Percentiles rank a stretch among this genome's conserved stretches.
These are phyloP conservation scores for Lentinula sp. DNA, from an alignment of 768 basidiomycete species.

Conservation along the genomic window DNA sequence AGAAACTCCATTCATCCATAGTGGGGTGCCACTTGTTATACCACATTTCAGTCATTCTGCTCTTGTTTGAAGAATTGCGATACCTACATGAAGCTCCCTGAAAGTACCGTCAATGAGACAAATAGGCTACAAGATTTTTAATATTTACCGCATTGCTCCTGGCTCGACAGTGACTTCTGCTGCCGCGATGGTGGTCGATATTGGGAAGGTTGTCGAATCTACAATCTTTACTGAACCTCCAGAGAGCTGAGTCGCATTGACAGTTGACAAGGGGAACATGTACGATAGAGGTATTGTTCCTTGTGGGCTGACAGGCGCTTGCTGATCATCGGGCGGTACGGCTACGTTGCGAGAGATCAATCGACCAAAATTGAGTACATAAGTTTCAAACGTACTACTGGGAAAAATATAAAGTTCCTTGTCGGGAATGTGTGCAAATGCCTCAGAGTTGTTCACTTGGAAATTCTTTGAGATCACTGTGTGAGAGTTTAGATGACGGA, in stretches of 20 bases:
- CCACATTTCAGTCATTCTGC: neutral
- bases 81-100: slow-evolving; percentile 51
- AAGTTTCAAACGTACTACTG: slow-evolving; percentile 20
- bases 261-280: slow-evolving; percentile 41
- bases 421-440: slow-evolving; percentile 36
- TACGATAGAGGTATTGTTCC: slow-evolving; percentile 39
- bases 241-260: slow-evolving; percentile 32
- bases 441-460: slow-evolving; percentile 26
- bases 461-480: slow-evolving; percentile 49
- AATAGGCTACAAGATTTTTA: neutral
- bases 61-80: neutral
- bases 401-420: slow-evolving; percentile 51
- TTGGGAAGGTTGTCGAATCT: slow-evolving; percentile 45
- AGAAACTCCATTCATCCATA: slow-evolving; percentile 59
- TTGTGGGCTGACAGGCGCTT: slow-evolving; percentile 33
- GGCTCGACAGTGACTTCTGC: slow-evolving; percentile 55
- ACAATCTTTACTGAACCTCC: slow-evolving; percentile 49
- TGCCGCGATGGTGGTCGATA: slow-evolving; percentile 46
- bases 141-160: slow-evolving; percentile 44
- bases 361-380: neutral
- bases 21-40: slow-evolving; percentile 60
- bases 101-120: neutral
- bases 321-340: slow-evolving; percentile 27
- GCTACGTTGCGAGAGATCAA: slow-evolving; percentile 12
- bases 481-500: neutral